Evolutionary conservation across 202 grass and related monocot genomes (phyloP).

Genomic region (Eragrostis tef): DNA sequence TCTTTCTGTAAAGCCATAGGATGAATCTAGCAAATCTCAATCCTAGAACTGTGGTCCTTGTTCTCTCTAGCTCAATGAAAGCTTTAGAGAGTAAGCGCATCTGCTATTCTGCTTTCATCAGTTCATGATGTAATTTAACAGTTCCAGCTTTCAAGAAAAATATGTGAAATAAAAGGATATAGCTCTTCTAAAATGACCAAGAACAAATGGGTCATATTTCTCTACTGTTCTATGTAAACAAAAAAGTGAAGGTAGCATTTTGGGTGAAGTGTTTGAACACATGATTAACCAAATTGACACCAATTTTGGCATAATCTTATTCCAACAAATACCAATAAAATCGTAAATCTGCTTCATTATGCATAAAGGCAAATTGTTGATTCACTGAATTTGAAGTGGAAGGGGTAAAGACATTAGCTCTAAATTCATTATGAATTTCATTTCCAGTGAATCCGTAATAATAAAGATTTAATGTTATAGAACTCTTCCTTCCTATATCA

Average conservation of each 20-base stretch:
- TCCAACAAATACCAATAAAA: not conserved
- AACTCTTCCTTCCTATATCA: slow-evolving; percentile 18
- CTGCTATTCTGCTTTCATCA: not conserved
- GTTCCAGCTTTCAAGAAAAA: not conserved
- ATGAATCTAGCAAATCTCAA: slow-evolving; percentile 13
- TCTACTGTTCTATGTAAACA: not conserved
- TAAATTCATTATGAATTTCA: not conserved
- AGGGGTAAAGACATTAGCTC: not conserved
- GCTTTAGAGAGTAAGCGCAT: not conserved
- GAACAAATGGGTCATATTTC: not conserved
- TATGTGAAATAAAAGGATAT: not conserved
- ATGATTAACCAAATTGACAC: not conserved
- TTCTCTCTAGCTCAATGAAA: not conserved
- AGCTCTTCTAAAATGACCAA: not conserved
- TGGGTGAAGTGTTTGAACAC: not conserved
- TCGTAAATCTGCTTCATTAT: not conserved
- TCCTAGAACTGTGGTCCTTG: not conserved
- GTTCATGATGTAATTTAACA: not conserved
- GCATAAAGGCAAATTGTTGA: not conserved
- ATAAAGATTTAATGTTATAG: not conserved
- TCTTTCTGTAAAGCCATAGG: not conserved
- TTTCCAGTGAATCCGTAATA: not conserved
- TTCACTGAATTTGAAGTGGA: not conserved
- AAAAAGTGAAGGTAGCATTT: not conserved
- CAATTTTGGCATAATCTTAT: not conserved